phyloP scores from a whole-genome alignment of 2,329 filamentous ascomycete genomes.

The Aotearoamyces nothofagi region DNA sequence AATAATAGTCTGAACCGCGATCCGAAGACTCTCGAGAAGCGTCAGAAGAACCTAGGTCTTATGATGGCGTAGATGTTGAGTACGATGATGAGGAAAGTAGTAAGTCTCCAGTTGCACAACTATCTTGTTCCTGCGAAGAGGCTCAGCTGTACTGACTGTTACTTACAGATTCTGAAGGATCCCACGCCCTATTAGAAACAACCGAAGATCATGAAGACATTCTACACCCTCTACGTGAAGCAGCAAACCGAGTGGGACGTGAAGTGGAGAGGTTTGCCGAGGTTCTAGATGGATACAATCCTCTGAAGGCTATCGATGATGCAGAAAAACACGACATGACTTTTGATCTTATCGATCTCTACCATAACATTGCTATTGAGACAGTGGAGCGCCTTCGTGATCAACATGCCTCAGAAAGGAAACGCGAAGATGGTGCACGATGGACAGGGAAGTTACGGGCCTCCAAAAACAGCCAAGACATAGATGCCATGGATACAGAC shows the following conservation, averaged over 20 bases:
- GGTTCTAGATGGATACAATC: conserved; percentile 62
- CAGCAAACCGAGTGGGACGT: conserved; percentile 54
- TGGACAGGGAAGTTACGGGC: conserved; percentile 21
- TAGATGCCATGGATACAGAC: conserved; percentile 35
- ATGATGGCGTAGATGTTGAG: not conserved
- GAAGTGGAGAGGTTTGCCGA: conserved; percentile 83
- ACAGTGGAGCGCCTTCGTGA: conserved; percentile 28
- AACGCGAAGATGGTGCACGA: conserved; percentile 12
- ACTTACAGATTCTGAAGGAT: conserved; percentile 4
- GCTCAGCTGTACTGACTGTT: conserved; percentile 13
- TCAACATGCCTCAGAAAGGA: conserved; percentile 18
- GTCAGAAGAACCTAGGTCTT: conserved; percentile 1
- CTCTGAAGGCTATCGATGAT: conserved; percentile 26
- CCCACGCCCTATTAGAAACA: conserved; percentile 12
- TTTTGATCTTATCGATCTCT: conserved; percentile 52
- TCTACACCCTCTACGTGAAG: conserved; percentile 44
- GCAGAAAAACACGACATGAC: conserved; percentile 47
- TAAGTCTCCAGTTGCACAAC: not conserved
- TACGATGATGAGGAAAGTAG: conserved; percentile 1
- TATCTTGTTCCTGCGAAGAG: conserved; percentile 9
- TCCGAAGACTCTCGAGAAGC: conserved; percentile 3
- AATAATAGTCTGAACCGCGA: conserved; percentile 3
- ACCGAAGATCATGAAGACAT: conserved; percentile 28
- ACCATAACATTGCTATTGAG: conserved; percentile 39
- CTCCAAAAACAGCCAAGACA: conserved; percentile 14